Percentiles rank a stretch among this genome's conserved stretches.
phyloP scores from a whole-genome alignment of 768 basidiomycete species.

The Suillus sp. region DNA sequence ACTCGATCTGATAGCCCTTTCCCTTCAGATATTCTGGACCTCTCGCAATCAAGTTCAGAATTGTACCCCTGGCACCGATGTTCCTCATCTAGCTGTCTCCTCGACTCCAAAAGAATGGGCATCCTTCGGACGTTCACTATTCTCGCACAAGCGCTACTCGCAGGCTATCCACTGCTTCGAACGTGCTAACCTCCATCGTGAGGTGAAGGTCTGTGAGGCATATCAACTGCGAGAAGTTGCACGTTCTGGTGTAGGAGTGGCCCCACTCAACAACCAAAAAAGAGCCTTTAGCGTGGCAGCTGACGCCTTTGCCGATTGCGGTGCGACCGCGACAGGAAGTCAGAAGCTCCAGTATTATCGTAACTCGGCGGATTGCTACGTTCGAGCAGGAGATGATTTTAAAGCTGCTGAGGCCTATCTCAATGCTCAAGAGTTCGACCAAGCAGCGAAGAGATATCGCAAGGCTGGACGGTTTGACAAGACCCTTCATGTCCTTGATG shows the following conservation, averaged over 20 bases:
- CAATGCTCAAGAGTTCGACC: constrained; percentile 43
- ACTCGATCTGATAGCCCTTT: neutral
- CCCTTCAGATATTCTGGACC: constrained; percentile 53
- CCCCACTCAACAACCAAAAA: constrained; percentile 25
- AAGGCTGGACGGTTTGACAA: constrained; percentile 54
- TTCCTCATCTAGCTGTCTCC: constrained; percentile 55
- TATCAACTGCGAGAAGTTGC: constrained; percentile 59
- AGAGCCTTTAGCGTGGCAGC: constrained; percentile 50
- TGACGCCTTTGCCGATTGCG: constrained; percentile 49
- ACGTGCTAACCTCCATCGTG: constrained; percentile 44
- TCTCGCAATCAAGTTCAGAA: constrained; percentile 46
- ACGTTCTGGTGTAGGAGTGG: constrained; percentile 32
- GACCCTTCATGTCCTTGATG: constrained; percentile 48
- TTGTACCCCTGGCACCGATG: constrained; percentile 48
- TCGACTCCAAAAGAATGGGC: constrained; percentile 54
- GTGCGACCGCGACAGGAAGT: constrained; percentile 30
- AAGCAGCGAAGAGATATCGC: constrained; percentile 50
- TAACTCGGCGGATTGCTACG: constrained; percentile 50
- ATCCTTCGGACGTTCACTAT: constrained; percentile 40
- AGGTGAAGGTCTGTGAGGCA: constrained; percentile 51
- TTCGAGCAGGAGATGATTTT: constrained; percentile 39
- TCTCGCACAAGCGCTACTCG: constrained; percentile 37
- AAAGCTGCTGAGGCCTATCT: constrained; percentile 50
- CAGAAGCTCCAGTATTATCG: constrained; percentile 40
- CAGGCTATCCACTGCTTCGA: constrained; percentile 59